Evolutionary conservation across 257 asterid species (phyloP).

Genomic region (Linderniella brevidens): DNA sequence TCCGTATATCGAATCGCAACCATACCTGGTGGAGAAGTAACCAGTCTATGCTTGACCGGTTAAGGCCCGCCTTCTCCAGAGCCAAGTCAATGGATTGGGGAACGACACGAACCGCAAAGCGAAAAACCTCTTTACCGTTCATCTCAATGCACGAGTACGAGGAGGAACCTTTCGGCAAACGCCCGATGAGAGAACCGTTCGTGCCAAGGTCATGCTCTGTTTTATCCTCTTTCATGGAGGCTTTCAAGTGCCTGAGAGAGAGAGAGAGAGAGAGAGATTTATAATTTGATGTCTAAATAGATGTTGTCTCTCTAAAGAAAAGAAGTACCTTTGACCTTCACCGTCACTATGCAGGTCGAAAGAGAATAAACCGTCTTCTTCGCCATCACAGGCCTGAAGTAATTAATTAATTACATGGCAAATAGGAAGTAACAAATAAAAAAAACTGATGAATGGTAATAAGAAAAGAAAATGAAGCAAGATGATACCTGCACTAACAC

Average conservation of each 20-base stretch:
- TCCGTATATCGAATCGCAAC: too few relatives aligned
- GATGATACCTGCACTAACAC: slow-evolving; percentile 58
- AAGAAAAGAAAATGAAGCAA: slow-evolving; percentile 1
- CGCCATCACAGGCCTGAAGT: slow-evolving; percentile 58
- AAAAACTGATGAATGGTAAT: too few relatives aligned
- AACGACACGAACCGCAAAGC: slow-evolving; percentile 81
- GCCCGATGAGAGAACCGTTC: slow-evolving; percentile 53
- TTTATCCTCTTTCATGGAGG: slow-evolving; percentile 37
- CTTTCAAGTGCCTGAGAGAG: slow-evolving; percentile 39
- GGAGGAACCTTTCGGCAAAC: slow-evolving; percentile 32
- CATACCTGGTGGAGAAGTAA: slow-evolving; percentile 93
- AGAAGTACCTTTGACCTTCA: slow-evolving; percentile 51
- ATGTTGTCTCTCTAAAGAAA: too few relatives aligned
- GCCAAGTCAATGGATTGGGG: slow-evolving; percentile 89
- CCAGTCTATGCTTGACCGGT: slow-evolving; percentile 70
- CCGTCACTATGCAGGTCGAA: slow-evolving; percentile 86
- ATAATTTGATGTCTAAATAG: too few relatives aligned
- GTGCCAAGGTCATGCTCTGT: slow-evolving; percentile 25
- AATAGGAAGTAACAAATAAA: too few relatives aligned
- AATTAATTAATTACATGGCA: too few relatives aligned
- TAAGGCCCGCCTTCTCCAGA: slow-evolving; percentile 63
- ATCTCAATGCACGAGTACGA: slow-evolving; percentile 76
- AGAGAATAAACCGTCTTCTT: slow-evolving; percentile 57
- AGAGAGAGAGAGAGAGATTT: too few relatives aligned
- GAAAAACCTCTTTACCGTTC: slow-evolving; percentile 99